Evolutionary conservation across 176 grass and related monocot species (phyloP).

Genomic region (Carex parvula): DNA sequence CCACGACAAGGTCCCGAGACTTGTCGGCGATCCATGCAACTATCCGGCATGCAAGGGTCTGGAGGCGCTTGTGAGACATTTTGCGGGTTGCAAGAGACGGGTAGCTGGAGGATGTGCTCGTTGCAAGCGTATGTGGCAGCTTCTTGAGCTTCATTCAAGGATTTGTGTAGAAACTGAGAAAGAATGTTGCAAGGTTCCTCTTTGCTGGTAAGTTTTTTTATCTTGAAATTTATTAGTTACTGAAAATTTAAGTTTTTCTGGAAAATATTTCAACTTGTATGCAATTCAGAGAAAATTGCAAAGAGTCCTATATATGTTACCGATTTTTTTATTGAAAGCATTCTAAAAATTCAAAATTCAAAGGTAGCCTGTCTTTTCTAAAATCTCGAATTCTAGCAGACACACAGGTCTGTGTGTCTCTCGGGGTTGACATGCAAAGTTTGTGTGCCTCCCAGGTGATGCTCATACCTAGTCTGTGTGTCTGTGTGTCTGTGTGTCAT

Average conservation of each 20-base stretch:
- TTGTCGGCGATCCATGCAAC: constrained; percentile 38
- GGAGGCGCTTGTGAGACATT: constrained; percentile 72
- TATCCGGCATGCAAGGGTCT: constrained; percentile 74
- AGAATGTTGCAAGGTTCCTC: constrained; percentile 63
- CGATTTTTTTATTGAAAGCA: no score
- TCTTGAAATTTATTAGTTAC: neutral
- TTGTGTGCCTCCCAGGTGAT: no score
- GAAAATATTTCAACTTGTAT: neutral
- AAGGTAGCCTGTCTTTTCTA: no score
- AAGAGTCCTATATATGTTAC: neutral
- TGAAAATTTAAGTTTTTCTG: neutral
- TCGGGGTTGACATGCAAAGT: no score
- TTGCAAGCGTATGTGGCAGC: constrained; percentile 92
- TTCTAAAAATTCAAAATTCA: no score
- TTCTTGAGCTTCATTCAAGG: constrained; percentile 78
- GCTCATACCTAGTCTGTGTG: no score
- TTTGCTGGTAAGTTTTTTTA: constrained; percentile 54
- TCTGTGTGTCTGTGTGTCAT: no score
- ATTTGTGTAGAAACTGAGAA: constrained; percentile 46
- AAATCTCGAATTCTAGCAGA: no score
- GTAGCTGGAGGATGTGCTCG: constrained; percentile 70
- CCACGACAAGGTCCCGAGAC: constrained; percentile 54
- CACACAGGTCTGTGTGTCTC: no score
- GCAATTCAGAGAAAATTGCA: neutral
- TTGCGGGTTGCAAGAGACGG: constrained; percentile 46